Base-by-base conservation (phyloP, 139 green algal species). In the Tetraselmis striata region DNA sequence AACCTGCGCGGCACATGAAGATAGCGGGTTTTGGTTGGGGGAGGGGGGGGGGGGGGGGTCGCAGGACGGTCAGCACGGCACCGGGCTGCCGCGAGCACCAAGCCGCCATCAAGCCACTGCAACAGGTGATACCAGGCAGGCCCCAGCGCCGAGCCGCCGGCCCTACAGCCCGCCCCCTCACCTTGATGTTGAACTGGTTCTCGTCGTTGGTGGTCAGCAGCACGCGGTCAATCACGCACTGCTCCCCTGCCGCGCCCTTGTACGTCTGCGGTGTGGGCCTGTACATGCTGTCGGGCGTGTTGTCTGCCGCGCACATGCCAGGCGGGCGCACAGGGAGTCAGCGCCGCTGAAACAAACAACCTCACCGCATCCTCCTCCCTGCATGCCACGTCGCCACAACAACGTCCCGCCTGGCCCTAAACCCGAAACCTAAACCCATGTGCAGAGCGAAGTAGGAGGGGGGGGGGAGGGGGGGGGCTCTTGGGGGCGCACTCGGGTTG, bases 141-240 rank as follows among this genome's bases (percentile, higher is more conserved):
- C n/a, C n/a, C n/a, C n/a, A n/a, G n/a, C n/a, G n/a, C n/a, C n/a
- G n/a, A n/a, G n/a, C n/a, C n/a, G n/a, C n/a, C n/a, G n/a, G n/a
- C n/a, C n/a, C n/a, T n/a, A n/a, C n/a, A n/a, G n/a, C n/a, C n/a
- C n/a, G n/a, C n/a, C n/a, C 45, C 45, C 45, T 67, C 28, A 84
- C 81, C 79, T 84, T 84, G 74, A 84, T 80, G 29, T 78, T 79
- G 29, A 84, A 90, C 77, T 96, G 87, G 80, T 86, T 87, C 77
- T 98, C 95, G 31, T 99, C 96, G 79, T 98, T 98, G 83, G 89
- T 91, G 76, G 97, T 98, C 2, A 99, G 86, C 88, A 98, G 87
- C 31, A 99, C 96, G 82, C 96, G 95, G 89, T 99, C 95, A 80
- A 99, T 94, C 1, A 98, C 86, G 80, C 86, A 94, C 31, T 85